Percentiles rank a stretch among this genome's conserved stretches.
Conservation (phyloP, 2,329 filamentous ascomycete species). For the Xylariaceae sp. region DNA sequence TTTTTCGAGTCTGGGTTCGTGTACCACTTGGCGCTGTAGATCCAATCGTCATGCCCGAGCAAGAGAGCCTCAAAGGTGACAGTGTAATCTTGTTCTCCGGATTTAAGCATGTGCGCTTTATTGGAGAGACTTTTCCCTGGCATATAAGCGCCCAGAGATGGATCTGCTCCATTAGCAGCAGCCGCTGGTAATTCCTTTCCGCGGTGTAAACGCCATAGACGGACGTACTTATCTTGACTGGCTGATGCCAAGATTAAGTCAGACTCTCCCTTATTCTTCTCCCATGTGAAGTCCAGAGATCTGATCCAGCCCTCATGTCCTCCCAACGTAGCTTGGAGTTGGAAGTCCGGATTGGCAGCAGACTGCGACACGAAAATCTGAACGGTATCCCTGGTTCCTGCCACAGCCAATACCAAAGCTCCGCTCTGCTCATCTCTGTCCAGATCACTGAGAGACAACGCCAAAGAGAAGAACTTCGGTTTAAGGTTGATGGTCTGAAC, state of each 20-base stretch:
- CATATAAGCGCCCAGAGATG: slow-evolving; percentile 53
- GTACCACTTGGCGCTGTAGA: slow-evolving; percentile 82
- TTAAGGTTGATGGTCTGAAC: slow-evolving; percentile 68
- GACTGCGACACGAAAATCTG: slow-evolving; percentile 68
- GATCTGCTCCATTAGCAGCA: slow-evolving; percentile 50
- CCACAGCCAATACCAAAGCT: slow-evolving; percentile 70
- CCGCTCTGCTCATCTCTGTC: slow-evolving; percentile 42
- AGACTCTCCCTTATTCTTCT: slow-evolving; percentile 46
- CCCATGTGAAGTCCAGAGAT: slow-evolving; percentile 72
- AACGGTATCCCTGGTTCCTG: slow-evolving; percentile 76
- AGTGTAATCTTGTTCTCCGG: slow-evolving; percentile 61
- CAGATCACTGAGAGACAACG: slow-evolving; percentile 64
- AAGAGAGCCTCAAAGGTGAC: slow-evolving; percentile 91
- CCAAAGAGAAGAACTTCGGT: slow-evolving; percentile 78
- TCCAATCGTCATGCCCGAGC: slow-evolving; percentile 96
- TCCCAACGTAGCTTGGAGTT: slow-evolving; percentile 69
- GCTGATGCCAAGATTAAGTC: slow-evolving; percentile 86
- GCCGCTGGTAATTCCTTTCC: slow-evolving; percentile 62
- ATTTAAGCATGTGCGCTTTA: slow-evolving; percentile 75
- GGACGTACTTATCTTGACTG: slow-evolving; percentile 96
- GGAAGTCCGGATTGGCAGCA: slow-evolving; percentile 49
- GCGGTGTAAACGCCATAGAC: slow-evolving; percentile 81
- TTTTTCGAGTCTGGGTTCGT: slow-evolving; percentile 44
- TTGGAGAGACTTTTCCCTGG: slow-evolving; percentile 76
- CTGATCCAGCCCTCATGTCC: slow-evolving; percentile 96